Evolutionary conservation across 495 filamentous ascomycete species (phyloP), one percentile per base, ranked within the genome.

Genomic region (Talaromyces stipitatus): DNA sequence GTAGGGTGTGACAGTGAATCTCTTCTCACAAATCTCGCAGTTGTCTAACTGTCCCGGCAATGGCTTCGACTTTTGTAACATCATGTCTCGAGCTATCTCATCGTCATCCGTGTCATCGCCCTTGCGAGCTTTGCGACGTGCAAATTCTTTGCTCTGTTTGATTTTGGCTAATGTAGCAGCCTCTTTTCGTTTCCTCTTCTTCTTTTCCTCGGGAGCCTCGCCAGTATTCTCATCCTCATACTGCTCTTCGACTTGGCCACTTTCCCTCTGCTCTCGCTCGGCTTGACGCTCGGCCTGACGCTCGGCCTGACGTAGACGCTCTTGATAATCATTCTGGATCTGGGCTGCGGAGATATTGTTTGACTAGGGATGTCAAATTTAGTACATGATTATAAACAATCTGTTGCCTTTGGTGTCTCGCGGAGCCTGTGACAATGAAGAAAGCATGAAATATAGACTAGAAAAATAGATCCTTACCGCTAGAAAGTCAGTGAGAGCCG

Each of bases 1-100:
- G 66, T 98, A 98, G 1, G 91, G 74, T 0, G 94, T 97, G 26
- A 98, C 94, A 0, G 91, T 96, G 65, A 98, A 98, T 23, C 94
- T 85, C 63, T 90, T 92, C 22, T 82, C 78, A 66, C 94, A 98
- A 6, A 81, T 71, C 46, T 89, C 90, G 62, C 94, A 98, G 61
- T 96, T 92, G 26, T 86, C 89, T 58, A 90, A 81, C 69, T 98
- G 94, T 2, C 90, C 92, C 0, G 94, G 89, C 14, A 85, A 64
- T 36, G 86, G 87, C n/a, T 78, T 78, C 28, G 77, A 62, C 59
- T 83, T 84, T 57, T 84, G 75, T 57, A 86, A 74, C 67, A 86
- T 75, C 46, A 85, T 78, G 26, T 84, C 76, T 22, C 69, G 67
- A 28, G 81, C 75, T 20, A 74, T 65, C 26, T 66, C 61, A 36